Base-by-base conservation (phyloP, 306 rosid genomes). In the Castanea crenata region DNA sequence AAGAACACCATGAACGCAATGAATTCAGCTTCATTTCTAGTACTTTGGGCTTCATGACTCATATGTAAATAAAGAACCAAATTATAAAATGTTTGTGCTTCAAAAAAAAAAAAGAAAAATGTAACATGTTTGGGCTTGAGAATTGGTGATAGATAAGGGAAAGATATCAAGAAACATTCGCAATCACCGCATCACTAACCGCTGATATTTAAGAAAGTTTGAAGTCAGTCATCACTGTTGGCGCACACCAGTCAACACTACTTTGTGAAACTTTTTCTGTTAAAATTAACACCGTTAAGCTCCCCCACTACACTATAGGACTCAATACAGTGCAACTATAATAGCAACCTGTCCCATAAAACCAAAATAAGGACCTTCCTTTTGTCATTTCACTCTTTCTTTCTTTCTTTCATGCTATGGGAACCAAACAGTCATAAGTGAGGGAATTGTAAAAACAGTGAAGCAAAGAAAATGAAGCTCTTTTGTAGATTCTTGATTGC, bases 221-320 rank as follows among this genome's bases (percentile, higher is more conserved):
- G 54, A 63, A 55, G 71, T 81, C 81, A 34, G 74, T 64, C 79
- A 11, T 16, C 56, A 25, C 65, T 54, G 16, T 31, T 32, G 49
- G 27, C 11, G 69, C 57, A 55, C 65, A 5, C 14, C 74, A 76
- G 93, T 91, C 96, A 86, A 89, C 88, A 65, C 84, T 68, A 70
- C 34, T 71, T 10, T 49, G 54, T 49, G 54, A 49, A 13, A 49
- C 5, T 12, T 49, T 12, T 79, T 83, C 87, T 88, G 86, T 88
- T 69, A 74, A 77, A 65, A 49, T 54, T 77, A 59, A 83, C 89
- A 83, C 79, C 83, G 77, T 81, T 49, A 74, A 61, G 3, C 54
- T 16, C 32, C 82, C 87, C 82, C 82, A 63, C 88, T 82, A 65
- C 87, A 58, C 87, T 55, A 27, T 8, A 7, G 46, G 46, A 14